Evolutionary conservation across 2,329 filamentous ascomycete species (phyloP).

Genomic region (Hypoxylon sp.): DNA sequence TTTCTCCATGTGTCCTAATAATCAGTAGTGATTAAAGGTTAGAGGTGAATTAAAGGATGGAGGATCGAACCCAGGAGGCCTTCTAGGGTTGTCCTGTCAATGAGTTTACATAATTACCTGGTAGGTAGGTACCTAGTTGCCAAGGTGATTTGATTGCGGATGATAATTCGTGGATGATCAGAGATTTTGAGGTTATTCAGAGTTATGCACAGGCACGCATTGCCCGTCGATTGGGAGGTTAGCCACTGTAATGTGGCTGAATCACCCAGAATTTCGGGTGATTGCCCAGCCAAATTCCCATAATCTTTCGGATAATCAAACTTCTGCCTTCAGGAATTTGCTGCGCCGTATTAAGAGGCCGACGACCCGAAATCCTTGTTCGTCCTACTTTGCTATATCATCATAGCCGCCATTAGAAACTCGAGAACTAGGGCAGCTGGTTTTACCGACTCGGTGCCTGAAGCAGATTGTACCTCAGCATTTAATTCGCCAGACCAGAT

Average conservation of each 20-base stretch:
- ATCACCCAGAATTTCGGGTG: conserved; percentile 5
- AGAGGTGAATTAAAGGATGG: too few species aligned
- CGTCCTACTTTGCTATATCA: neutral
- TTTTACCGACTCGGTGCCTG: neutral
- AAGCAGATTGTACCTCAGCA: neutral
- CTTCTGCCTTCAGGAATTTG: conserved; percentile 1
- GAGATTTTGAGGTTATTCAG: neutral
- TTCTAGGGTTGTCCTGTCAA: too few species aligned
- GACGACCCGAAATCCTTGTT: too few species aligned
- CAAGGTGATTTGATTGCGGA: neutral
- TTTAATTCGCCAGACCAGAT: neutral
- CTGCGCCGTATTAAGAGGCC: conserved; percentile 1
- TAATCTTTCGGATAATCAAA: neutral
- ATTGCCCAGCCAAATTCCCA: neutral
- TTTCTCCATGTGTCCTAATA: neutral
- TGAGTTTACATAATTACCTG: too few species aligned
- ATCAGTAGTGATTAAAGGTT: neutral
- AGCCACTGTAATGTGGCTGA: neutral
- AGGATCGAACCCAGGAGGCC: too few species aligned
- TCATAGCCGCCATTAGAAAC: neutral
- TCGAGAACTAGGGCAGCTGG: neutral
- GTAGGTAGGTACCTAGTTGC: too few species aligned
- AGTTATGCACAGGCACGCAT: neutral
- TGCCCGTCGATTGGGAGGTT: neutral
- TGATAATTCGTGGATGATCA: neutral